phyloP scores from a whole-genome alignment of 2,329 filamentous ascomycete species.

The Phaeosphaeriaceae sp. region DNA sequence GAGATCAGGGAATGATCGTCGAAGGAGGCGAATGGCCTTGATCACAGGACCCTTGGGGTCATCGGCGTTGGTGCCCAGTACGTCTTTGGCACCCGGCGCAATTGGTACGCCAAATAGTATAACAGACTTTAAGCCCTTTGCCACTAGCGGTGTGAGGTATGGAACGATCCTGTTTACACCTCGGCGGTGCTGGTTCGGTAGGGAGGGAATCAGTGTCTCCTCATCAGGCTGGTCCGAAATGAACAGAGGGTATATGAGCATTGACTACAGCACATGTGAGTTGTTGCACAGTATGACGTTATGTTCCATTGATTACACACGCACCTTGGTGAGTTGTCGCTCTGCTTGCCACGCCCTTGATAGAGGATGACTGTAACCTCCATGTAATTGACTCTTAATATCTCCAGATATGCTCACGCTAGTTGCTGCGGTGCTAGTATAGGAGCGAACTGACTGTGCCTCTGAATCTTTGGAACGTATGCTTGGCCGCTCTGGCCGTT shows the following conservation, averaged over 20 bases:
- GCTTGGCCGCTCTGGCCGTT: slow-evolving; percentile 45
- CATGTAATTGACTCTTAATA: slow-evolving; percentile 59
- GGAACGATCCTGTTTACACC: slow-evolving; percentile 85
- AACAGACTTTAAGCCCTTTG: slow-evolving; percentile 88
- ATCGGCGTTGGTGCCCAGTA: slow-evolving; percentile 88
- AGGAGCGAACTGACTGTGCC: slow-evolving; percentile 55
- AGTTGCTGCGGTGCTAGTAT: slow-evolving; percentile 59
- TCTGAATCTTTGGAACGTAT: slow-evolving; percentile 55
- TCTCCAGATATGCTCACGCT: slow-evolving; percentile 60
- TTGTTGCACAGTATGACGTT: slow-evolving; percentile 1
- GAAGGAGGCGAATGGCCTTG: slow-evolving; percentile 80
- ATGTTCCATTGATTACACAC: slow-evolving; percentile 10
- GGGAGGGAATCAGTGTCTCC: slow-evolving; percentile 85
- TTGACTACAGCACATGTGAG: slow-evolving; percentile 67
- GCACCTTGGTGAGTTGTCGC: slow-evolving; percentile 58
- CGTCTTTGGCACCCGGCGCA: slow-evolving; percentile 81
- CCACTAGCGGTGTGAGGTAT: slow-evolving; percentile 84
- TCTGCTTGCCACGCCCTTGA: slow-evolving; percentile 60
- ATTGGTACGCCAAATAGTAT: slow-evolving; percentile 96
- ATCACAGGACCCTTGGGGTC: slow-evolving; percentile 94
- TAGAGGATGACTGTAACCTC: slow-evolving; percentile 59
- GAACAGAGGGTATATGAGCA: slow-evolving; percentile 98
- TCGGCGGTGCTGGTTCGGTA: slow-evolving; percentile 88
- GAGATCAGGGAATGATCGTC: slow-evolving; percentile 83
- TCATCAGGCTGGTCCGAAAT: slow-evolving; percentile 94